These are phyloP conservation scores for Chrysanthemum lavandulifolium DNA, from an alignment of 129 eudicot genomes.

Conservation along the genomic window DNA sequence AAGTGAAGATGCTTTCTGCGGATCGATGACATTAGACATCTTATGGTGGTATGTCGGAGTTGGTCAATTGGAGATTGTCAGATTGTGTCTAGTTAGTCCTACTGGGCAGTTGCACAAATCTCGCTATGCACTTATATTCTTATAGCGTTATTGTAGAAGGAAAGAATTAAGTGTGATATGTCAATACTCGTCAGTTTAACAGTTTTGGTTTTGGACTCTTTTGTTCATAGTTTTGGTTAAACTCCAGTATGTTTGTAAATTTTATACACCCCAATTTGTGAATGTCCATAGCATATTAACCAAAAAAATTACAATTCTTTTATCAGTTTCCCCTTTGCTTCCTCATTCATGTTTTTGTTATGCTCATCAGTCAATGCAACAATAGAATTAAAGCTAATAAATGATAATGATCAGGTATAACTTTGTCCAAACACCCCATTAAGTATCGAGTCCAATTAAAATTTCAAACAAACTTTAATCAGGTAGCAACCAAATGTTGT, in stretches of 20 bases:
- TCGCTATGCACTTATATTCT: background rate
- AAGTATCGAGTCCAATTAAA: no score
- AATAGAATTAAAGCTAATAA: no score
- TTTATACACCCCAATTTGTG: background rate
- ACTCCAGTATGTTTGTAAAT: background rate
- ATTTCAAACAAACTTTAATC: no score
- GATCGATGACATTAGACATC: slow-evolving; percentile 31
- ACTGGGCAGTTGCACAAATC: background rate
- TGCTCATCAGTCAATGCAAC: no score
- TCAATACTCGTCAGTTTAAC: background rate
- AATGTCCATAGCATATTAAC: background rate
- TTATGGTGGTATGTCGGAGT: background rate
- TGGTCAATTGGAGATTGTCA: background rate
- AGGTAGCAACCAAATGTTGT: no score
- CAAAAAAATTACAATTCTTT: background rate
- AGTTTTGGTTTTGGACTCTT: background rate
- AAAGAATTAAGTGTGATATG: background rate
- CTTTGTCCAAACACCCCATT: no score
- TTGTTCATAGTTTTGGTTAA: background rate
- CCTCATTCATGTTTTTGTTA: background rate
- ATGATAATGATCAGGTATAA: no score
- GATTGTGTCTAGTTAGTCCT: background rate
- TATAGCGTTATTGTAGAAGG: background rate
- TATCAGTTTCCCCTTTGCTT: background rate
- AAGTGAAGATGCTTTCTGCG: slow-evolving; percentile 48